Conservation (phyloP, 2,329 filamentous ascomycete species). For the Verticillium zaregamsianum region DNA sequence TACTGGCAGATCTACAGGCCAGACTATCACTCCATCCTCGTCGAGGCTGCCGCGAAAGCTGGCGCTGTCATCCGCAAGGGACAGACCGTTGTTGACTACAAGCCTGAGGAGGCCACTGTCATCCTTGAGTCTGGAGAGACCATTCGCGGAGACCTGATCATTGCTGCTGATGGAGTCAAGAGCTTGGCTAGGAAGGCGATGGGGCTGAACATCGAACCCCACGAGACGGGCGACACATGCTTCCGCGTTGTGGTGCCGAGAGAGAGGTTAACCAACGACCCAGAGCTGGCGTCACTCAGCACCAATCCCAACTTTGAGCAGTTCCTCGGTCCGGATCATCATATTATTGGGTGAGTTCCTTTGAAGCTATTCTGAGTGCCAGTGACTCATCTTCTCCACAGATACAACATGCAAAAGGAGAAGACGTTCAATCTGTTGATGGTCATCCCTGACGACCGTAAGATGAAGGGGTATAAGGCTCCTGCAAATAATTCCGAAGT, state of each 20-base stretch:
- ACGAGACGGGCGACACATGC: background rate
- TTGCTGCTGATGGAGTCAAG: constrained; percentile 7
- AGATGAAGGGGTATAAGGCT: constrained; percentile 9
- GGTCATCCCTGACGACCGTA: constrained; percentile 9
- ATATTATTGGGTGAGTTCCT: background rate
- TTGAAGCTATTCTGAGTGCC: background rate
- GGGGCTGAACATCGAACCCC: constrained; percentile 8
- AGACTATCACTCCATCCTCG: constrained; percentile 6
- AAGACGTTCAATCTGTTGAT: constrained; percentile 9
- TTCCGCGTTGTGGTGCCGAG: constrained; percentile 7
- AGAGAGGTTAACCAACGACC: background rate
- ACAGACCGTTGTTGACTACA: background rate
- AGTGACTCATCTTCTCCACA: background rate
- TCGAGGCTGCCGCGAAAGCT: constrained; percentile 3
- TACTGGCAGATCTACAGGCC: constrained; percentile 7
- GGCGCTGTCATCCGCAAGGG: constrained; percentile 3
- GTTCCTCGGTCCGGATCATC: constrained; percentile 6
- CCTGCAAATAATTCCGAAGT: constrained; percentile 6
- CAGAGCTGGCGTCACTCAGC: constrained; percentile 3
- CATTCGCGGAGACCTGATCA: constrained; percentile 1
- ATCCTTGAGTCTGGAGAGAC: constrained; percentile 2
- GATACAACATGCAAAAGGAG: constrained; percentile 10
- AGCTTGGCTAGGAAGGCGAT: constrained; percentile 2
- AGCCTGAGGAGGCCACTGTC: constrained; percentile 3
- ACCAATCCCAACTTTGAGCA: constrained; percentile 10